Evolutionary conservation across 176 grass and related monocot genomes (phyloP).

Genomic region (Triticum urartu): DNA sequence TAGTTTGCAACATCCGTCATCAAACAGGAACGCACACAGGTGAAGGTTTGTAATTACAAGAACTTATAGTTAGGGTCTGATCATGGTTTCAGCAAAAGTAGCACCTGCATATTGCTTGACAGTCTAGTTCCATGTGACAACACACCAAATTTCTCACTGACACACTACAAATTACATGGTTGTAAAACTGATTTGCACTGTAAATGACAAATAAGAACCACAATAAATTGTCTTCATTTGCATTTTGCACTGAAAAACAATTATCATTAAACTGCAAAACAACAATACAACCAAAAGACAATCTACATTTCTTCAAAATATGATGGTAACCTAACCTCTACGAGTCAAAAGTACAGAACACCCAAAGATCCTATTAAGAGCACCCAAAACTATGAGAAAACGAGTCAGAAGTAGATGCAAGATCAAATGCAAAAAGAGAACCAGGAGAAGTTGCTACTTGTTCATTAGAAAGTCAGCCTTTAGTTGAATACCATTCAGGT

Average conservation of each 20-base stretch:
- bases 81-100: conserved; percentile 2
- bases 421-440: not conserved
- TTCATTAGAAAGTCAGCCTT: not conserved
- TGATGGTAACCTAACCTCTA: not conserved
- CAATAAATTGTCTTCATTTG: not conserved
- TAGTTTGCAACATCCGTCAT: not conserved
- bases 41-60: not conserved
- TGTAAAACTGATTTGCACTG: not conserved
- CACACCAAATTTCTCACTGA: not conserved
- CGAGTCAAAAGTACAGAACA: not conserved
- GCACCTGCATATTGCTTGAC: not conserved
- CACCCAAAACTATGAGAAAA: not conserved
- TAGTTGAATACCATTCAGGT: not conserved
- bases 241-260: not conserved
- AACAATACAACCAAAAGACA: conserved; percentile 2
- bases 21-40: not conserved
- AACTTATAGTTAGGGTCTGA: not conserved
- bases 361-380: not conserved
- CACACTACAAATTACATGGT: not conserved
- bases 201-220: not conserved
- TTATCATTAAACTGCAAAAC: not conserved
- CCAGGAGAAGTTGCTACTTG: not conserved
- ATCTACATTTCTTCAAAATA: not conserved
- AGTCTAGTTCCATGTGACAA: not conserved
- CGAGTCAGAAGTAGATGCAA: not conserved